Base-by-base conservation (phyloP, 2,329 filamentous ascomycete genomes). In the Ascochyta lentis region DNA sequence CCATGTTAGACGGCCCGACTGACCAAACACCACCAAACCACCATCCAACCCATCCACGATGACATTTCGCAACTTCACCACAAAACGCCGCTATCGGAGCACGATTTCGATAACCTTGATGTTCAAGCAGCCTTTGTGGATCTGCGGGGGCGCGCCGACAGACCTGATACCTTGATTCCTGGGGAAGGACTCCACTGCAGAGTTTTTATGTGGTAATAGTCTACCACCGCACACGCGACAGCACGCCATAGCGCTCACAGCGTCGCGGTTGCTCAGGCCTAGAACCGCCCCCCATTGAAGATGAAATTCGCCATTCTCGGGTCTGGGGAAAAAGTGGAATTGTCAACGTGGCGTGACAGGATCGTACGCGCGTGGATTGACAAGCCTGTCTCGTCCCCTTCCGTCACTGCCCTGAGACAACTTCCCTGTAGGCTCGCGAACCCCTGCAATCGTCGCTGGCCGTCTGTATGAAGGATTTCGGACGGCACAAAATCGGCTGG, bases 141-240 rank as follows among this genome's bases (percentile, higher is more conserved):
- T 51, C 47, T 56, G 37, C 37, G 40, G 51, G 51, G 44, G 24
- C 27, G 9, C 51, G 39, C 39, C 33, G 33, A 42, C 7, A 23
- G 39, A 38, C n/a, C 34, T 35, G n/a, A 42, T 33, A 45, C 47
- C 43, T 56, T 33, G 47, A 31, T 47, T 37, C 43, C 42, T 56
- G 42, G 47, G 53, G 53, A 47, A 56, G 27, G 47, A 56, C 53
- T 51, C 53, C 53, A 56, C 53, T 19, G 24, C 47, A 43, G 33
- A 51, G 47, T 56, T 56, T 56, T 34, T 23, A 49, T 56, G 34
- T 0, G 78, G 74, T 3, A 73, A 59, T 46, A 46, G 52, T 29
- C 8, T 26, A 13, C 26, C 13, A 13, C 26, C 24, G 40, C 40
- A n/a, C 6, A 7, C 40, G 19, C 10, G 27, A 29, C 10, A 10